phyloP scores from a whole-genome alignment of 2,329 filamentous ascomycete species.

The Sclerotinia trifoliorum region DNA sequence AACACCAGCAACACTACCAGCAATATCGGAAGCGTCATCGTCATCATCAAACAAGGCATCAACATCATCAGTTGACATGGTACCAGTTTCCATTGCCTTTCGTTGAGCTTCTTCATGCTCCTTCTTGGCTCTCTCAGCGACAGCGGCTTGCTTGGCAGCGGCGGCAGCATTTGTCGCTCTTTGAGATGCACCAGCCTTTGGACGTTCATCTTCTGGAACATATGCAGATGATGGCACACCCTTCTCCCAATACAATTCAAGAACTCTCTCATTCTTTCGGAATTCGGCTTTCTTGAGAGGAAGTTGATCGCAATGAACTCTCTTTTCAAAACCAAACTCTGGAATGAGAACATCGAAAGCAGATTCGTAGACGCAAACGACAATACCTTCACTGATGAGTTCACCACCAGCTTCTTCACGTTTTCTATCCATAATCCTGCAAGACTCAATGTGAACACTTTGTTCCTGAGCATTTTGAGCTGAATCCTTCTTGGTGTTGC shows the following conservation, averaged over 20 bases:
- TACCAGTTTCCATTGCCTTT: slow-evolving; percentile 91
- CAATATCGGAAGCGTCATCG: slow-evolving; percentile 75
- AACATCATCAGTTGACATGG: slow-evolving; percentile 87
- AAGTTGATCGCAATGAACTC: slow-evolving; percentile 96
- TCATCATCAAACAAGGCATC: slow-evolving; percentile 96
- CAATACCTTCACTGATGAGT: slow-evolving; percentile 91
- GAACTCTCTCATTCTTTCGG: slow-evolving; percentile 88
- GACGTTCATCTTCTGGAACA: slow-evolving; percentile 93
- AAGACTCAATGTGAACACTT: slow-evolving; percentile 97
- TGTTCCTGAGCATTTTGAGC: slow-evolving; percentile 97
- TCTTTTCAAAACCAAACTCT: slow-evolving; percentile 98
- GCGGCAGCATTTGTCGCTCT: slow-evolving; percentile 73
- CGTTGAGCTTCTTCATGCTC: slow-evolving; percentile 89
- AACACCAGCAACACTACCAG: slow-evolving; percentile 88
- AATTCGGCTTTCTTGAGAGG: slow-evolving; percentile 99
- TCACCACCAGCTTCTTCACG: slow-evolving; percentile 84
- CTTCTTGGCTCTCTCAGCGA: slow-evolving; percentile 75
- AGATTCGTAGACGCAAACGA: slow-evolving; percentile 96
- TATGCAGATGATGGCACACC: slow-evolving; percentile 94
- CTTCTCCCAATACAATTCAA: slow-evolving; percentile 99
- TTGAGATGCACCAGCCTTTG: slow-evolving; percentile 74
- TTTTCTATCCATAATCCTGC: slow-evolving; percentile 91
- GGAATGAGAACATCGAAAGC: slow-evolving; percentile 98
- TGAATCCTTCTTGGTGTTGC: slow-evolving; percentile 99
- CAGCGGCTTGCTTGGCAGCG: slow-evolving; percentile 76